Percentiles rank a stretch among this genome's conserved stretches.
phyloP scores from a whole-genome alignment of 192 early-diverging fungal species.

The Entrophospora sp. region DNA sequence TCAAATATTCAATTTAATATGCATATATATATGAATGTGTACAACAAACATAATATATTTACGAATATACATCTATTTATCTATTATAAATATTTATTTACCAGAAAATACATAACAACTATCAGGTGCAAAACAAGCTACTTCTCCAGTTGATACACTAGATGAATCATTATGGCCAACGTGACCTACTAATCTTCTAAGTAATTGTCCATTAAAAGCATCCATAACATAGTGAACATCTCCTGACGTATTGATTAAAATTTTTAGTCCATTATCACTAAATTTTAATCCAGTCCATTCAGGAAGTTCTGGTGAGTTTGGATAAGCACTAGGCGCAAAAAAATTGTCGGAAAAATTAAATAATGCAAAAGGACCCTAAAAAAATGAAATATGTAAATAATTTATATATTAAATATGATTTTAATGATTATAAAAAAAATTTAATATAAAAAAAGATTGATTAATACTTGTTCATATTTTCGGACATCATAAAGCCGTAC shows the following conservation, averaged over 20 bases:
- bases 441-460: neutral
- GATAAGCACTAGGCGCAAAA: neutral
- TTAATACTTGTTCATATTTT: conserved; percentile 39
- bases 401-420: no score
- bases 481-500: conserved; percentile 69
- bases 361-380: conserved; percentile 40
- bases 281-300: conserved; percentile 61
- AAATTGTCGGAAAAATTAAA: conserved; percentile 26
- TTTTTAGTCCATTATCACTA: conserved; percentile 63
- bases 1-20: neutral
- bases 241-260: conserved; percentile 56
- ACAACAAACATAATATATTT: neutral
- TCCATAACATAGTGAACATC: conserved; percentile 59
- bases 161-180: conserved; percentile 22
- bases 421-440: neutral
- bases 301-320: conserved; percentile 11
- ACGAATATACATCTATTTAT: no score
- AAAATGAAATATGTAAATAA: neutral
- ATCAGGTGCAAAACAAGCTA: conserved; percentile 63
- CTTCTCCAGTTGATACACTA: conserved; percentile 36
- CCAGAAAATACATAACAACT: conserved; percentile 61
- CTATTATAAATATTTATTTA: conserved; percentile 14
- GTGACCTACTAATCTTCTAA: conserved; percentile 35
- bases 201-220: conserved; percentile 46
- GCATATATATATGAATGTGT: neutral